Conservation (phyloP, 2,329 filamentous ascomycete species). For the Ophiostoma sp. region DNA sequence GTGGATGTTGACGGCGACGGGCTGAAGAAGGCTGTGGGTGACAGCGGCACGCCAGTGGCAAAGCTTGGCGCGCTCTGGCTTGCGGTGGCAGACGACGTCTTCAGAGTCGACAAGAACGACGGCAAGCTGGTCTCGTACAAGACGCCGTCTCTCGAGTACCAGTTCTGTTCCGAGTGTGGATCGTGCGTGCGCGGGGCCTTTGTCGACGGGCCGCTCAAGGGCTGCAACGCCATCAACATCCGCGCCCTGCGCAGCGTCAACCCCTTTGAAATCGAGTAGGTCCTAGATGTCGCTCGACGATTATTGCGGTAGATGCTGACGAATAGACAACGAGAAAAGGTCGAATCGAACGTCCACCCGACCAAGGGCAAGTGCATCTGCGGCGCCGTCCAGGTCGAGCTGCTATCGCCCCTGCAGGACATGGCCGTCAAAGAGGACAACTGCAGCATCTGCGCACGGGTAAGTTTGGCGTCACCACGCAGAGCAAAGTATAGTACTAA, state of each 20-base stretch:
- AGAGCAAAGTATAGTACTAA: neutral
- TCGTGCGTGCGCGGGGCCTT: constrained; percentile 14
- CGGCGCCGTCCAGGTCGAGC: constrained; percentile 21
- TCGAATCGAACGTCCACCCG: neutral
- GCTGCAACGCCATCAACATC: constrained; percentile 16
- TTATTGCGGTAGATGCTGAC: neutral
- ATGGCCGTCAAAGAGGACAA: constrained; percentile 24
- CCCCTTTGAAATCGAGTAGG: constrained; percentile 18
- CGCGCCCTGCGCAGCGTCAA: constrained; percentile 15
- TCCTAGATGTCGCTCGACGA: neutral
- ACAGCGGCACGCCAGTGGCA: neutral
- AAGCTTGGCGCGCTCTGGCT: constrained; percentile 22
- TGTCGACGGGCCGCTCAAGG: neutral
- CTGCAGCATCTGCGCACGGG: constrained; percentile 25
- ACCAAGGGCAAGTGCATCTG: constrained; percentile 22
- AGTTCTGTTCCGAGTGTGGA: constrained; percentile 23
- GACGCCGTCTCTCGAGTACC: constrained; percentile 1
- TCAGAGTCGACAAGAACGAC: neutral
- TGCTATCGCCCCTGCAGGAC: constrained; percentile 15
- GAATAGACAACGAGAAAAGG: neutral
- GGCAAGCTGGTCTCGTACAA: constrained; percentile 10
- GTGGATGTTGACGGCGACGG: constrained; percentile 3
- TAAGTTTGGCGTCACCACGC: neutral
- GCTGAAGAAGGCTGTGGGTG: neutral
- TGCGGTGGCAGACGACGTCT: neutral